These are phyloP conservation scores for Elsinoe ampelina DNA, from an alignment of 2,329 filamentous ascomycete species.

Conservation along the genomic window DNA sequence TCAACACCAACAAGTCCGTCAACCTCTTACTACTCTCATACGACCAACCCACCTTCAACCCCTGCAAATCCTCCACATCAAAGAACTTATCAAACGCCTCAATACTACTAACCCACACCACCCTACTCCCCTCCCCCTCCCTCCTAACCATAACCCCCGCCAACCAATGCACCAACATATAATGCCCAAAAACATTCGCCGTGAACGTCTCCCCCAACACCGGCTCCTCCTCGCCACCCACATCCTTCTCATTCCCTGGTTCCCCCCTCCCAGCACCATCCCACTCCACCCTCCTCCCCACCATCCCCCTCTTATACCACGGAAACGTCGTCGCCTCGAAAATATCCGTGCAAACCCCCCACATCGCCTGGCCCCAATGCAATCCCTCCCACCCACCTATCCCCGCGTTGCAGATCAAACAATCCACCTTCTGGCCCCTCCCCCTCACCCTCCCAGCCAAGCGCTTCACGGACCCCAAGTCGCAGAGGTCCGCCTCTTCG, in stretches of 20 bases:
- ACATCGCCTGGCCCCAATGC: conserved; percentile 55
- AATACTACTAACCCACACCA: conserved; percentile 82
- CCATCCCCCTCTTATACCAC: conserved; percentile 57
- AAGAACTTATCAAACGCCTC: conserved; percentile 56
- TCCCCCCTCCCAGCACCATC: conserved; percentile 17
- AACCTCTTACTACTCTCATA: conserved; percentile 87
- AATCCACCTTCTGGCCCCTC: conserved; percentile 62
- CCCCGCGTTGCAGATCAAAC: conserved; percentile 76
- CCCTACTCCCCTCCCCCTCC: conserved; percentile 37
- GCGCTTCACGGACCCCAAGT: conserved; percentile 46
- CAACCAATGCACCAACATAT: conserved; percentile 74
- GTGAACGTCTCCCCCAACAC: conserved; percentile 73
- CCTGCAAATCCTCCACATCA: conserved; percentile 65
- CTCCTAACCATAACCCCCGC: conserved; percentile 57
- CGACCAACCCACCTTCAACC: conserved; percentile 49
- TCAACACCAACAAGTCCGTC: conserved; percentile 74
- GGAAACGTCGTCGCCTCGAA: conserved; percentile 67
- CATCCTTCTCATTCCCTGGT: conserved; percentile 16
- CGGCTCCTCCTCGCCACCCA: conserved; percentile 39
- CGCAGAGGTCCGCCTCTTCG: conserved; percentile 50
- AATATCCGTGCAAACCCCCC: conserved; percentile 51
- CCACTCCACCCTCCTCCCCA: conserved; percentile 49
- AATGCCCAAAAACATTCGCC: conserved; percentile 92
- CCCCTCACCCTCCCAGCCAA: conserved; percentile 45
- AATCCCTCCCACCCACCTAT: conserved; percentile 80